A percentile compares a stretch with the other conserved stretches of the same genome.
phyloP scores from a whole-genome alignment of 805 yeast species.

The Ogataea populi-albae region DNA sequence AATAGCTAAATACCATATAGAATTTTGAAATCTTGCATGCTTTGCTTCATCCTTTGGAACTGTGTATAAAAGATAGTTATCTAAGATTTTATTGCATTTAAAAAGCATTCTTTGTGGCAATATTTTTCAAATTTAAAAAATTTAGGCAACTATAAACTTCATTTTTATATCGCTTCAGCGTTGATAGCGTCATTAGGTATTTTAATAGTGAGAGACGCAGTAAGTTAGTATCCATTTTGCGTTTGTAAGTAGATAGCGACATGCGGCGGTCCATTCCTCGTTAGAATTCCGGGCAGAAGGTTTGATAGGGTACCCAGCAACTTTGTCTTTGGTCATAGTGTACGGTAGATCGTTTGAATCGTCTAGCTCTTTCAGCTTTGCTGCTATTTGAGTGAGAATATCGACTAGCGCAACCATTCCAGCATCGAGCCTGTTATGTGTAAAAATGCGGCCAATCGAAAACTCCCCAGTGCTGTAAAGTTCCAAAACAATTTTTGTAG shows the following conservation, averaged over 20 bases:
- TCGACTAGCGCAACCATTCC: constrained; percentile 79
- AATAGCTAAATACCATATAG: no score
- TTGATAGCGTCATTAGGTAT: no score
- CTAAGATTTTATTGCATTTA: no score
- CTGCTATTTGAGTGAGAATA: constrained; percentile 52
- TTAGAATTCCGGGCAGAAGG: constrained; percentile 61
- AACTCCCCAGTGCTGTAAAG: constrained; percentile 70
- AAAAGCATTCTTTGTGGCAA: no score
- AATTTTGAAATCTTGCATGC: no score
- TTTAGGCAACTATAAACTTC: constrained; percentile 4
- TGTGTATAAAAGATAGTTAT: no score
- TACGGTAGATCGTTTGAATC: constrained; percentile 68
- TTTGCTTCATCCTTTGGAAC: no score
- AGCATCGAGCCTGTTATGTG: constrained; percentile 72
- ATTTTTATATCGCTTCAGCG: no score
- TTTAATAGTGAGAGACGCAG: constrained; percentile 41
- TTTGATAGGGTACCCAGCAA: constrained; percentile 75
- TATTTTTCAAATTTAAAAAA: constrained; percentile 7
- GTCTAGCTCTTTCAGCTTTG: constrained; percentile 44
- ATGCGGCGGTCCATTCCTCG: constrained; percentile 87
- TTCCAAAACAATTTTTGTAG: constrained; percentile 45
- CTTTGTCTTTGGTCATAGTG: constrained; percentile 61
- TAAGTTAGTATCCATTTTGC: constrained; percentile 83
- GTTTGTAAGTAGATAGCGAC: constrained; percentile 76
- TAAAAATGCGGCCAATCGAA: constrained; percentile 65